A percentile compares a stretch with the other conserved stretches of the same genome.
Evolutionary conservation across 2,329 filamentous ascomycete species (phyloP).

Genomic region (Metarhizium brunneum): DNA sequence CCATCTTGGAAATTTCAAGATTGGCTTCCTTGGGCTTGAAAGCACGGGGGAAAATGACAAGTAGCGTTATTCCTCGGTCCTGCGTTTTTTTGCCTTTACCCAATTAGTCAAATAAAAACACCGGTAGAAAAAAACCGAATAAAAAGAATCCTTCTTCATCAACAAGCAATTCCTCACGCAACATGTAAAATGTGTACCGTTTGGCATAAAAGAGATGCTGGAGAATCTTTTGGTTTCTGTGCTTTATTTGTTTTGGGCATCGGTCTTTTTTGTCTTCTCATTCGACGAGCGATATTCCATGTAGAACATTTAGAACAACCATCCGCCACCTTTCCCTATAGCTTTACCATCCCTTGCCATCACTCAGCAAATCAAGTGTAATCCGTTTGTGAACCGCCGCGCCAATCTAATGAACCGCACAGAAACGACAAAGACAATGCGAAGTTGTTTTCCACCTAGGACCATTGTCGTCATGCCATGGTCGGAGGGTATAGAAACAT

Average conservation of each 20-base stretch:
- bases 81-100: neutral
- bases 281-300: constrained; percentile 22
- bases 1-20: constrained; percentile 3
- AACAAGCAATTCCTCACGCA: constrained; percentile 1
- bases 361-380: constrained; percentile 39
- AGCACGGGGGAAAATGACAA: neutral
- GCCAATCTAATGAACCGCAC: constrained; percentile 46
- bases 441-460: constrained; percentile 20
- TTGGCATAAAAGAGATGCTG: neutral
- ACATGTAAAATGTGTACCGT: neutral
- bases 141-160: neutral
- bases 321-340: constrained; percentile 21
- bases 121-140: neutral
- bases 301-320: constrained; percentile 26
- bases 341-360: constrained; percentile 31
- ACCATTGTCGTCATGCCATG: constrained; percentile 8
- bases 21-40: constrained; percentile 5
- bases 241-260: constrained; percentile 24
- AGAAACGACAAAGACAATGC: constrained; percentile 33
- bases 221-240: constrained; percentile 16
- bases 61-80: constrained; percentile 2
- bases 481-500: constrained; percentile 16
- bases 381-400: constrained; percentile 40
- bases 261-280: constrained; percentile 8
- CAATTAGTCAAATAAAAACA: neutral